phyloP scores from a whole-genome alignment of 768 basidiomycete genomes.

The Phylloporus sp. region DNA sequence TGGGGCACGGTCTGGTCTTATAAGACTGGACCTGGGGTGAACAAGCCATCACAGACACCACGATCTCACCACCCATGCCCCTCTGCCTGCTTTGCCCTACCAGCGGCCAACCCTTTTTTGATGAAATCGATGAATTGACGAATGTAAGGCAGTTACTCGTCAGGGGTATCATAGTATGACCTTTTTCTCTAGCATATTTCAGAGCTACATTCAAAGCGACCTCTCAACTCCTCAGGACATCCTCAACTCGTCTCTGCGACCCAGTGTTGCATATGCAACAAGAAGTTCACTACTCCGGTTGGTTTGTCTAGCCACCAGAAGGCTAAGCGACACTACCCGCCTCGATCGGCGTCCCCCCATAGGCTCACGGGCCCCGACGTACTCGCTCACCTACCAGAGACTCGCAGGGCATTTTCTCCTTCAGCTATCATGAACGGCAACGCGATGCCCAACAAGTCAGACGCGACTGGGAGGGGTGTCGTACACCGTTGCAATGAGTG shows the following conservation, averaged over 20 bases:
- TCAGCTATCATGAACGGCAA: not conserved
- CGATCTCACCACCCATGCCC: conserved; percentile 21
- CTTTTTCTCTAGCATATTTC: conserved; percentile 20
- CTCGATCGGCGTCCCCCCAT: conserved; percentile 4
- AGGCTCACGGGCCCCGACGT: not conserved
- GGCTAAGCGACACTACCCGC: conserved; percentile 20
- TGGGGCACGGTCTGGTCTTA: conserved; percentile 31
- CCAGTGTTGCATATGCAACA: conserved; percentile 24
- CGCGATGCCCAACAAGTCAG: not conserved
- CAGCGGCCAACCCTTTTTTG: conserved; percentile 21
- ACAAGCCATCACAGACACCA: conserved; percentile 10
- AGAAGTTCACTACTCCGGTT: conserved; percentile 17
- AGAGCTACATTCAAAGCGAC: conserved; percentile 9
- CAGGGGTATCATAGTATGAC: conserved; percentile 5
- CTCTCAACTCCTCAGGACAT: not conserved
- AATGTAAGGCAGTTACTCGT: conserved; percentile 10
- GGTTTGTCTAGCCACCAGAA: conserved; percentile 20
- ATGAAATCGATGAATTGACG: conserved; percentile 14
- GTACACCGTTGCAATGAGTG: conserved; percentile 20
- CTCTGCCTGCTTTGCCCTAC: conserved; percentile 22
- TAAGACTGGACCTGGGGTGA: conserved; percentile 20
- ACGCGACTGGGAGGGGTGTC: conserved; percentile 1
- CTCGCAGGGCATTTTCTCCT: conserved; percentile 3
- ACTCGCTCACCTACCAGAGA: conserved; percentile 1
- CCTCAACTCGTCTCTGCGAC: conserved; percentile 8